Conservation (phyloP, 345 rosid genomes). For the Limnanthes douglasii region DNA sequence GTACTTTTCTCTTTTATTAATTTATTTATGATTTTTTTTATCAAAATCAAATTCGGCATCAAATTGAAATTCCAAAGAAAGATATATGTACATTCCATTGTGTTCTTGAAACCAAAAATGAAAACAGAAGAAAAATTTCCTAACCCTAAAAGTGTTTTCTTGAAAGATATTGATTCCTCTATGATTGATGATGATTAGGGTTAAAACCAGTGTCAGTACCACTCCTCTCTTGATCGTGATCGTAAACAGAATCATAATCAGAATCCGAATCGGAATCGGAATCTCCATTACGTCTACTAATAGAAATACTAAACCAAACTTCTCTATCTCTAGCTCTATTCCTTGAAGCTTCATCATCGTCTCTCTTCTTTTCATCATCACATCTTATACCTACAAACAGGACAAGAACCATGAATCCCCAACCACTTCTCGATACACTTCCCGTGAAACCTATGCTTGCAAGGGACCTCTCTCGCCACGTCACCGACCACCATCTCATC, state of each 20-base stretch:
- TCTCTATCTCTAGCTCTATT: slow-evolving; percentile 21
- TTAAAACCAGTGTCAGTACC: no score
- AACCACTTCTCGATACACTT: slow-evolving; percentile 68
- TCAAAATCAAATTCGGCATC: no score
- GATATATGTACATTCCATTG: no score
- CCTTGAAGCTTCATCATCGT: slow-evolving; percentile 11
- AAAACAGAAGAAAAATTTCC: neutral
- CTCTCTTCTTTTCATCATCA: slow-evolving; percentile 35
- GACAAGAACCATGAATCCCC: slow-evolving; percentile 66
- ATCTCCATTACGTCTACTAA: neutral
- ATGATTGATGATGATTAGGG: no score
- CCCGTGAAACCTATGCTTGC: slow-evolving; percentile 64
- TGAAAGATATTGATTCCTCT: neutral
- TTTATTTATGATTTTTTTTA: no score
- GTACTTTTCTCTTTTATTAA: no score
- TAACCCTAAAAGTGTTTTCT: slow-evolving; percentile 4
- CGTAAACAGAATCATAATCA: no score
- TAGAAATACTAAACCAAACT: slow-evolving; percentile 30
- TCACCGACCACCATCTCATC: slow-evolving; percentile 37
- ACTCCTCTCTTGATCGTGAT: no score
- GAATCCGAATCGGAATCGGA: neutral
- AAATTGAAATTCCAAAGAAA: no score
- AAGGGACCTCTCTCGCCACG: slow-evolving; percentile 59
- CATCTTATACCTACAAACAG: slow-evolving; percentile 71
- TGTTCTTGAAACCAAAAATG: neutral